Conservation (phyloP, 2,329 filamentous ascomycete genomes). For the Alternaria viburni region DNA sequence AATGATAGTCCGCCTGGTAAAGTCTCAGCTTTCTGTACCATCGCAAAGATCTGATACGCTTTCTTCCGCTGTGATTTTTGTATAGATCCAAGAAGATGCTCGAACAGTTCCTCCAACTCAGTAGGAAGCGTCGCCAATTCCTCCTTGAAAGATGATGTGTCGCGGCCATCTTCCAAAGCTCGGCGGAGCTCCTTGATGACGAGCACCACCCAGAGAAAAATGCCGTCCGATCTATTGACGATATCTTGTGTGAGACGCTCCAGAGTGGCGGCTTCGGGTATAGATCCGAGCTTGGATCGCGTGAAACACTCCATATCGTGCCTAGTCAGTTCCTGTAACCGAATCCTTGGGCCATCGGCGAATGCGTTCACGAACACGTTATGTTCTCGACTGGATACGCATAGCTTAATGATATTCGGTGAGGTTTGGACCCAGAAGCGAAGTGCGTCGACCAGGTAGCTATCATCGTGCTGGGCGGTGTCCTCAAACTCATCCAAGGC, state of each 20-base stretch:
- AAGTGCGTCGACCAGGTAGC: neutral
- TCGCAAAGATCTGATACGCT: neutral
- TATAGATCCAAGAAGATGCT: neutral
- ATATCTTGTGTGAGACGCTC: fast-evolving
- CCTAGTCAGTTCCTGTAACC: neutral
- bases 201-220: neutral
- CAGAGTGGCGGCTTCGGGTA: neutral
- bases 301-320: neutral
- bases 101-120: neutral
- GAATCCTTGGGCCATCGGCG: neutral
- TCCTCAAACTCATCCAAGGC: neutral
- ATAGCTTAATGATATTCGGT: neutral
- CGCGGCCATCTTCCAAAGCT: neutral
- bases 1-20: neutral
- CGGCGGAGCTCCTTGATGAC: neutral
- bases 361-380: neutral
- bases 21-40: fast-evolving
- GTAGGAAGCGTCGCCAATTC: neutral
- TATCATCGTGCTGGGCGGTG: fast-evolving
- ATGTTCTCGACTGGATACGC: neutral
- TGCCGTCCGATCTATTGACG: neutral
- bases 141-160: neutral
- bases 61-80: no score
- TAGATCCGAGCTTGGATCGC: neutral
- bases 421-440: neutral